Evolutionary conservation across 1,139 yeast genomes (phyloP).

Genomic region (Hyphopichia burtonii): DNA sequence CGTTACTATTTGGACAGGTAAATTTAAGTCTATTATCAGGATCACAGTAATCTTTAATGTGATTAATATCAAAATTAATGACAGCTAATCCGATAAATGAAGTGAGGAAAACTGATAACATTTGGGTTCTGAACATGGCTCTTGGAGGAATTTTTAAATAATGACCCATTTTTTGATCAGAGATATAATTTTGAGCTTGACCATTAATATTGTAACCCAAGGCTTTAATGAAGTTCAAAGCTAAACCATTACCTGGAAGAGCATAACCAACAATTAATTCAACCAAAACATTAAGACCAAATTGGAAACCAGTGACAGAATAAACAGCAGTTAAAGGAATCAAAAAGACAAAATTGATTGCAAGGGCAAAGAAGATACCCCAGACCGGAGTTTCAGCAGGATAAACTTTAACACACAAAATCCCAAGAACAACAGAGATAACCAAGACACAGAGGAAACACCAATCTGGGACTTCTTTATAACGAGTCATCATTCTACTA

Average conservation of each 20-base stretch:
- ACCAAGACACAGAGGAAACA: constrained; percentile 50
- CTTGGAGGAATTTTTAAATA: constrained; percentile 60
- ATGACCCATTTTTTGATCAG: constrained; percentile 56
- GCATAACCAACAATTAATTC: constrained; percentile 60
- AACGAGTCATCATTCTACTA: constrained; percentile 52
- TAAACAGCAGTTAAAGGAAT: constrained; percentile 49
- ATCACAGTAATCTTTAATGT: constrained; percentile 42
- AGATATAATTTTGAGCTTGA: constrained; percentile 52
- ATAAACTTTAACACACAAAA: constrained; percentile 46
- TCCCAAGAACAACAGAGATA: constrained; percentile 49
- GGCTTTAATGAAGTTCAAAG: constrained; percentile 55
- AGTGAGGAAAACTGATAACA: constrained; percentile 41
- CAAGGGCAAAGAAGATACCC: constrained; percentile 59
- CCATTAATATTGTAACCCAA: constrained; percentile 56
- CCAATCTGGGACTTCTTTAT: constrained; percentile 65
- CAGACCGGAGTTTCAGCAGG: constrained; percentile 54
- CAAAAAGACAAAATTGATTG: constrained; percentile 52
- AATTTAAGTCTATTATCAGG: constrained; percentile 41
- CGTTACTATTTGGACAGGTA: constrained; percentile 49
- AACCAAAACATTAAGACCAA: constrained; percentile 56
- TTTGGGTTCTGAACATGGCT: constrained; percentile 59
- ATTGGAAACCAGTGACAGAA: constrained; percentile 47
- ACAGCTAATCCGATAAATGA: constrained; percentile 53
- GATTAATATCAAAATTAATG: constrained; percentile 49
- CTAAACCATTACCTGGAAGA: constrained; percentile 56